A percentile compares a stretch with the other conserved stretches of the same genome.
These are phyloP conservation scores for Tolypocladium capitatum DNA, from an alignment of 2,329 filamentous ascomycete species.

Conservation along the genomic window DNA sequence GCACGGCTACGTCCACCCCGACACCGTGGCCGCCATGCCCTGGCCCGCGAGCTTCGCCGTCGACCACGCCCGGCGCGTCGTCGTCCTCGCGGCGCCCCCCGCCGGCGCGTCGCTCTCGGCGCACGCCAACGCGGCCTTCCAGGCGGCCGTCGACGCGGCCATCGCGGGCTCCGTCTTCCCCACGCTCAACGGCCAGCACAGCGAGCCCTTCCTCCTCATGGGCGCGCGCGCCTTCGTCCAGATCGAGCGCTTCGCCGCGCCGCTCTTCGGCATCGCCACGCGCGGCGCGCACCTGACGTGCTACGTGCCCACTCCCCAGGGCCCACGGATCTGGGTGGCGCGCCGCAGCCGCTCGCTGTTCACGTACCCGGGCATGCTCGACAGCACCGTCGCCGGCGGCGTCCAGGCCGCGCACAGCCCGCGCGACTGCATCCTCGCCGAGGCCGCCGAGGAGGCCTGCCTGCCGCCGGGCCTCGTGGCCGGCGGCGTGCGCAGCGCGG, in stretches of 20 bases:
- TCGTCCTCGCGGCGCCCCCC: slow-evolving; percentile 18
- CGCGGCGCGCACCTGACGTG: slow-evolving; percentile 56
- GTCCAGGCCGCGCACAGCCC: slow-evolving; percentile 54
- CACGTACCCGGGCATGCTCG: slow-evolving; percentile 62
- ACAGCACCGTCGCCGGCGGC: slow-evolving; percentile 71
- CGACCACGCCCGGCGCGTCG: slow-evolving; percentile 15
- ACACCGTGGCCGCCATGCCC: slow-evolving; percentile 31
- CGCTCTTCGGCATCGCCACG: slow-evolving; percentile 53
- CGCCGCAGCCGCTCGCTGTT: slow-evolving; percentile 51
- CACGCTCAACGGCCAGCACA: slow-evolving; percentile 23
- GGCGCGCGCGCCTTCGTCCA: slow-evolving; percentile 22
- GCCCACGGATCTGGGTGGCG: slow-evolving; percentile 60
- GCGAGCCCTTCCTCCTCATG: slow-evolving; percentile 28
- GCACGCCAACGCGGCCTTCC: slow-evolving; percentile 25
- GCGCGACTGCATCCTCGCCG: slow-evolving; percentile 55
- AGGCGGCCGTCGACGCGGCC: slow-evolving; percentile 24
- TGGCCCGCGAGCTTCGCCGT: slow-evolving; percentile 28
- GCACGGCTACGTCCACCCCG: slow-evolving; percentile 36
- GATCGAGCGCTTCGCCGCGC: slow-evolving; percentile 48
- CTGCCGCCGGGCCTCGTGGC: slow-evolving; percentile 17
- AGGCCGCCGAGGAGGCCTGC: slow-evolving; percentile 59
- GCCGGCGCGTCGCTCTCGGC: slow-evolving; percentile 10
- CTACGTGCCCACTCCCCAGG: slow-evolving; percentile 29
- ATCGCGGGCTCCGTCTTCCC: slow-evolving; percentile 24
- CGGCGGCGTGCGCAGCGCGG: slow-evolving; percentile 11